Base-by-base conservation (phyloP, 257 asterid species). In the Anisodus acutangulus region DNA sequence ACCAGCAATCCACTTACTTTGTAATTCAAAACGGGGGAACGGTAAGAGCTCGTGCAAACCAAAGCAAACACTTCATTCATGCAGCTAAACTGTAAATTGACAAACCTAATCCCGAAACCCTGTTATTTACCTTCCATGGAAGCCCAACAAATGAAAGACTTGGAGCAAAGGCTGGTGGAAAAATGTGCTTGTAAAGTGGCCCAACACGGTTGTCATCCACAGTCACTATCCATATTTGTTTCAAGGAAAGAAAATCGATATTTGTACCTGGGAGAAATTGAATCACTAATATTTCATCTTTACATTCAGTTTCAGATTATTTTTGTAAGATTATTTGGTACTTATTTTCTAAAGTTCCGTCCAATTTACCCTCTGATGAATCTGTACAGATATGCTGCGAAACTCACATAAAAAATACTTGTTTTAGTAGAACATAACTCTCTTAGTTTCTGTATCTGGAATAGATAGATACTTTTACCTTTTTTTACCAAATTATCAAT, bases 1-100 rank as follows among this genome's bases (percentile, higher is more conserved):
- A 74, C 96, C 92, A 35, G 99, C 98, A n/a, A 94, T 92, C 99
- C 98, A 95, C 88, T 88, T 95, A 89, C 88, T 86, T 88, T 95
- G 98, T 86, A 84, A 88, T 90, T 95, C 99, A 85, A 84, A 86
- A 88, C 91, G 37, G 69, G 93, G 95, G 85, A 95, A 93, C 12
- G 98, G 98, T 67, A 89, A 92, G 76, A 94, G 97, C 99, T 95
- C 89, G 80, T 63, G 78, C n/a, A 78, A 47, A 68, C 58, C 60
- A 58, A 72, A 62, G 5, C 39, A 55, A 66, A 5, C 47, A 19
- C 62, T 85, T 41, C 2, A 19, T 59, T 35, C 78, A 57, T 26
- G 60, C 60, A 13, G 13, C 16, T 31, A 66, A 35, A 35, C 16
- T 37, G 17, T 60, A 37, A 39, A 37, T 13, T 43, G 16, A 10